Evolutionary conservation across 345 rosid species (phyloP).

Genomic region (Heritiera fomes): DNA sequence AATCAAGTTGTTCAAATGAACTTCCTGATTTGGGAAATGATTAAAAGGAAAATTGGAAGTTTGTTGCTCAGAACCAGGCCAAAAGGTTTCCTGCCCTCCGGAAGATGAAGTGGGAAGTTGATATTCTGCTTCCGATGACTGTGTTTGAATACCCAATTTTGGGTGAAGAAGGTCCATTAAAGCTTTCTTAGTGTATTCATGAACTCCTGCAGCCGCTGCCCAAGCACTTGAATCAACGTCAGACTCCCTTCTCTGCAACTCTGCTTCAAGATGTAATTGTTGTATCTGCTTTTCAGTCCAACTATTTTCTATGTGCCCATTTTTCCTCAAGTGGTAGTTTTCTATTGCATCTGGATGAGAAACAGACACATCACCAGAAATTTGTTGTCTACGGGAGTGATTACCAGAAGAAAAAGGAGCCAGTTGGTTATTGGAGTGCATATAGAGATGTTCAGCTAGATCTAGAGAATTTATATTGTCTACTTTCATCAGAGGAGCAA

Average conservation of each 20-base stretch:
- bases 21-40: conserved; percentile 37
- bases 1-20: conserved; percentile 26
- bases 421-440: conserved; percentile 26
- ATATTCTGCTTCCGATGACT: conserved; percentile 26
- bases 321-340: conserved; percentile 13
- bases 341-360: conserved; percentile 26
- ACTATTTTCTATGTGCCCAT: conserved; percentile 31
- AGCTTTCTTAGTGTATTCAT: conserved; percentile 36
- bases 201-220: conserved; percentile 29
- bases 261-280: conserved; percentile 28
- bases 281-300: conserved; percentile 37
- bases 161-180: conserved; percentile 37
- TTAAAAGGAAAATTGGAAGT: conserved; percentile 29
- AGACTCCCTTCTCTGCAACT: conserved; percentile 26
- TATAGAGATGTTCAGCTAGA: conserved; percentile 24
- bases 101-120: conserved; percentile 25
- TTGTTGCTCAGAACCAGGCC: conserved; percentile 27
- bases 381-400: conserved; percentile 16
- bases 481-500: conserved; percentile 27
- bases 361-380: conserved; percentile 30
- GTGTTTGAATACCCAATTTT: conserved; percentile 35
- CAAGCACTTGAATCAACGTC: conserved; percentile 31
- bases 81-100: conserved; percentile 12
- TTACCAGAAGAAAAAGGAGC: conserved; percentile 31
- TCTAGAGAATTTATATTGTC: conserved; percentile 31